Conservation (phyloP, 495 filamentous ascomycete species). For the Daldinia vernicosa region DNA sequence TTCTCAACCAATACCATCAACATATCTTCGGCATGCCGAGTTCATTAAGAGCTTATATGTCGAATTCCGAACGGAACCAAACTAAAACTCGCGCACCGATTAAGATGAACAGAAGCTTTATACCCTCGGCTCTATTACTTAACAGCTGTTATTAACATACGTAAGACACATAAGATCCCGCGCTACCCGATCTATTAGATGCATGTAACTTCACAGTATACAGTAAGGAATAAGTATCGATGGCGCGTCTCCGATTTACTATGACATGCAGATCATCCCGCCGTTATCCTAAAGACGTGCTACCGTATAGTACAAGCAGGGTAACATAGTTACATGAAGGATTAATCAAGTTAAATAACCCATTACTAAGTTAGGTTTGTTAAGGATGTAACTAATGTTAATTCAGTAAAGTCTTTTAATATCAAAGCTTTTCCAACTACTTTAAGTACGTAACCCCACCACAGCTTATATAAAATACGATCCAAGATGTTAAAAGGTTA, state of each 20-base stretch:
- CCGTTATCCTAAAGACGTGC: background rate
- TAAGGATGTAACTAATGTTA: too few relatives aligned
- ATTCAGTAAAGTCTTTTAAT: too few relatives aligned
- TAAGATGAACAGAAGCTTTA: slow-evolving; percentile 10
- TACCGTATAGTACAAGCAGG: background rate
- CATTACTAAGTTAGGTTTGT: too few relatives aligned
- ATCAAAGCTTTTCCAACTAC: too few relatives aligned
- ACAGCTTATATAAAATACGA: too few relatives aligned
- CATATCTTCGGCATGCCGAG: slow-evolving; percentile 2
- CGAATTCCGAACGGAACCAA: slow-evolving; percentile 7
- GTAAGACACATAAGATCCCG: slow-evolving; percentile 15
- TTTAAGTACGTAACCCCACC: too few relatives aligned
- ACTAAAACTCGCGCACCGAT: background rate
- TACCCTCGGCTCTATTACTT: background rate
- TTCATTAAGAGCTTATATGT: slow-evolving; percentile 11
- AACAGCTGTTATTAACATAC: background rate
- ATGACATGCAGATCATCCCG: slow-evolving; percentile 12
- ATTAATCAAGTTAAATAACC: too few relatives aligned
- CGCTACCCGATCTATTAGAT: slow-evolving; percentile 18
- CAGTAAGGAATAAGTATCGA: background rate
- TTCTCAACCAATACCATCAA: slow-evolving; percentile 8
- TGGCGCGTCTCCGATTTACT: background rate
- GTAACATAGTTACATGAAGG: too few relatives aligned
- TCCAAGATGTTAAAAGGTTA: too few relatives aligned
- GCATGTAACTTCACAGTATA: slow-evolving; percentile 11